phyloP scores from a whole-genome alignment of 2,329 filamentous ascomycete genomes.

The Cryphonectria radicalis region DNA sequence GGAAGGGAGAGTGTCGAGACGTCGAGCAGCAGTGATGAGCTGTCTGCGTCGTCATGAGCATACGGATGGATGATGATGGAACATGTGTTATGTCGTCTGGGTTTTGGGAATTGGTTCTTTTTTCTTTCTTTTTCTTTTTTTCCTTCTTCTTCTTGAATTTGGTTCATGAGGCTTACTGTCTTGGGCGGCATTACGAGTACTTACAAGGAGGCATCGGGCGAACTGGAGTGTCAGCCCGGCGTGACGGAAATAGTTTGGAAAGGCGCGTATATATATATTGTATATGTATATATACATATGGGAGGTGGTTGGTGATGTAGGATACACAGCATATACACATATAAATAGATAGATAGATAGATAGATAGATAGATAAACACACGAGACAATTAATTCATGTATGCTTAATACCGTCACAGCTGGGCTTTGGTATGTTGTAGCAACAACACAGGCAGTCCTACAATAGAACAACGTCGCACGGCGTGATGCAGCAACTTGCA shows the following conservation, averaged over 20 bases:
- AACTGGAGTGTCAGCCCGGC: not conserved
- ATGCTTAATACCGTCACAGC: too few species aligned
- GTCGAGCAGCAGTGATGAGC: slow-evolving; percentile 27
- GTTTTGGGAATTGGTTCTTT: not conserved
- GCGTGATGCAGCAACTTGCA: not conserved
- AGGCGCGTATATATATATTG: not conserved
- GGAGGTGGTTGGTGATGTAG: not conserved
- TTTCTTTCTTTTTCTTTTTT: not conserved
- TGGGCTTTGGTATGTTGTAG: not conserved
- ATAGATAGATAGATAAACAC: not conserved
- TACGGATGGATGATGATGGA: slow-evolving; percentile 1
- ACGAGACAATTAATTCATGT: not conserved
- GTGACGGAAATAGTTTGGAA: not conserved
- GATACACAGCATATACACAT: not conserved
- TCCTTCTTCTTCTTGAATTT: not conserved
- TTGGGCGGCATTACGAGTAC: too few species aligned
- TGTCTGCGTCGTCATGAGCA: slow-evolving; percentile 19
- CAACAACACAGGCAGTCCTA: not conserved
- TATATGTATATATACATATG: not conserved
- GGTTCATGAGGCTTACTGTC: not conserved
- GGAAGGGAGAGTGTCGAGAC: slow-evolving; percentile 21
- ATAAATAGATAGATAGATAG: not conserved
- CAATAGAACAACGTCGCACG: not conserved
- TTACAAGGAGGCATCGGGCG: too few species aligned
- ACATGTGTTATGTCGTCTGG: not conserved